Base-by-base conservation (phyloP, 768 basidiomycete species). In the Macrolepiota fuliginosa region DNA sequence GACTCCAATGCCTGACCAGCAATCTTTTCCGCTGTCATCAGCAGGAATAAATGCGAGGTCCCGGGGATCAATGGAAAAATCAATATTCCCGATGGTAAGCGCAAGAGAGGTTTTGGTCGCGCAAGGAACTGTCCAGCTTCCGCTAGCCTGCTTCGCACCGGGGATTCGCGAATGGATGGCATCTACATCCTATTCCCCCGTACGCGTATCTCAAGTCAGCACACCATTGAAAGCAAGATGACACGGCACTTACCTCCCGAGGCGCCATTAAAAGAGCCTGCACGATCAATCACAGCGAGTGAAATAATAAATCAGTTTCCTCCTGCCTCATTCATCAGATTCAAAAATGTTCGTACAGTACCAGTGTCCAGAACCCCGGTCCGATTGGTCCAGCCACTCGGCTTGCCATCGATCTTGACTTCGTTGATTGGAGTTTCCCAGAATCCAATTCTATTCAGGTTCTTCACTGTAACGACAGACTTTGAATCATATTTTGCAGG, bases 371-470 rank as follows among this genome's bases (percentile, higher is more conserved):
- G 76, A 66, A 95, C 90, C 53, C 90, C 87, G 19, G 89, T 90
- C 68, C 90, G 90, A 55, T 81, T 81, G 15, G 67, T 63, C 46
- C 90, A 74, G 4, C 82, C 80, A 45, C 77, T 69, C 67, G 81
- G 77, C 36, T 73, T 63, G 24, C 87, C 88, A 68, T 90, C 77
- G 63, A 89, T 83, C 24, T 82, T 79, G 56, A 88, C 76, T 13
- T 77, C 77, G 62, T 83, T 82, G 71, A 94, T 71, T 7, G 74
- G 74, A 15, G 79, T 87, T 77, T 93, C 90, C 94, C 93, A 95
- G 78, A 94, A 95, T 40, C 92, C 91, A 25, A 78, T 63, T 5
- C 63, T 50, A 72, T 83, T 91, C 70, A 90, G 83, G 66, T 91
- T 92, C 56, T 72, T 66, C 54, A 92, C 59, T 0, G 82, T 85